Conservation (phyloP, 495 filamentous ascomycete species). For the Bathelium albidoporum region DNA sequence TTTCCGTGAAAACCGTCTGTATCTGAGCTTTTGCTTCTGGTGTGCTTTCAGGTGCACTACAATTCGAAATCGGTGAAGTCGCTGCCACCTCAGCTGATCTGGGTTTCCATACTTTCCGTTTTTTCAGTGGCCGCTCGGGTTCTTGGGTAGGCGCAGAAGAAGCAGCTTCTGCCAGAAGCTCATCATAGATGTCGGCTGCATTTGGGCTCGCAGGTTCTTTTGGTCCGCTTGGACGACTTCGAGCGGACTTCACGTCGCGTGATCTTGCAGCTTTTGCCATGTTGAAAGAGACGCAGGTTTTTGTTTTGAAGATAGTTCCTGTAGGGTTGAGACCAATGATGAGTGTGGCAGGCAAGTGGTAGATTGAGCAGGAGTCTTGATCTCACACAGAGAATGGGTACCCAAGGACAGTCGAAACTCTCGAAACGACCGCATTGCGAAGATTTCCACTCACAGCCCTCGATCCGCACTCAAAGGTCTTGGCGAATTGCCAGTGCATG, state of each 20-base stretch:
- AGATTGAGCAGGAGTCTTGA: neutral
- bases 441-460: neutral
- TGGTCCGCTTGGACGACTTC: neutral
- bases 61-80: neutral
- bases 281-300: neutral
- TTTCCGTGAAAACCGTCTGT: neutral
- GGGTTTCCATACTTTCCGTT: conserved; percentile 10
- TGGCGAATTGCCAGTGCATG: neutral
- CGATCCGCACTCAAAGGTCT: neutral
- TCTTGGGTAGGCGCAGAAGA: conserved; percentile 3
- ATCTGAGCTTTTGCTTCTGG: neutral
- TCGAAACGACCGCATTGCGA: neutral
- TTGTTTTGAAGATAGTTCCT: neutral
- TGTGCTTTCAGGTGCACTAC: neutral
- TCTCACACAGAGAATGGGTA: neutral
- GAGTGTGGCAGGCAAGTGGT: neutral
- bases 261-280: neutral
- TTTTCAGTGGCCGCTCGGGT: conserved; percentile 17
- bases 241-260: neutral
- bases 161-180: conserved; percentile 22
- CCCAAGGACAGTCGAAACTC: neutral
- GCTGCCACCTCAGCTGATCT: neutral
- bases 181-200: conserved; percentile 14
- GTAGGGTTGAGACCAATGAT: neutral
- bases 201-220: neutral